Evolutionary conservation across 2,329 filamentous ascomycete species (phyloP), one percentile per base, ranked within the genome.

Genomic region (Nakataea oryzae): DNA sequence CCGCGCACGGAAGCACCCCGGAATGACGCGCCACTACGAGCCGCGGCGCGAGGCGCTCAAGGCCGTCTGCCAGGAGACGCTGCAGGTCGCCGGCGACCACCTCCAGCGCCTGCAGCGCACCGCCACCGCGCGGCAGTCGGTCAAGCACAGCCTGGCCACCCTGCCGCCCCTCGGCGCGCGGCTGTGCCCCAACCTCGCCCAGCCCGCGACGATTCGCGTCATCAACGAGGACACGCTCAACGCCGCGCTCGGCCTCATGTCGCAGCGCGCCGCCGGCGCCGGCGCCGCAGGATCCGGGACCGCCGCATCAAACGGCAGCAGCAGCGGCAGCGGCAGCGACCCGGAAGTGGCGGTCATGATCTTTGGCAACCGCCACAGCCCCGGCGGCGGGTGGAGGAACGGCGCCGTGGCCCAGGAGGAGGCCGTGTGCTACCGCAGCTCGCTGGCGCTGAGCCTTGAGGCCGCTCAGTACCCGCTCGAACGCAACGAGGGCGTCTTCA

Each of bases 361-460:
- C 68, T 84, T 89, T 74, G 86, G 86, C 21, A 88, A 83, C 60
- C 78, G 82, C 58, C 67, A 71, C 3, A 71, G 68, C 17, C 78
- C 83, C 0, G 87, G 86, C n/a, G 87, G 87, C 26, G 86, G 85
- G 24, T 90, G 86, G 80, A 69, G 79, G 5, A 78, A 78, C 50
- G 87, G 87, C 47, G 77, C 84, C 62, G 72, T 82, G 32, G 86
- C 87, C 0, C 87, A 90, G 71, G 87, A 90, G 73, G 87, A 90
- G 74, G 80, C 82, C 3, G 77, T 90, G 8, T 90, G 86, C 73
- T 86, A 85, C 69, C 81, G 86, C 56, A 84, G 79, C 57, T 81
- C 82, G 0, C 78, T 86, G 9, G 78, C 72, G 30, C 68, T 78
- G 32, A 80, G 79, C 26, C 73, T 85, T 0, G 73, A 77, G 63